Percentiles rank a stretch among this genome's conserved stretches.
phyloP scores from a whole-genome alignment of 1,284 basidiomycete species.

The Inonotus hispidus region DNA sequence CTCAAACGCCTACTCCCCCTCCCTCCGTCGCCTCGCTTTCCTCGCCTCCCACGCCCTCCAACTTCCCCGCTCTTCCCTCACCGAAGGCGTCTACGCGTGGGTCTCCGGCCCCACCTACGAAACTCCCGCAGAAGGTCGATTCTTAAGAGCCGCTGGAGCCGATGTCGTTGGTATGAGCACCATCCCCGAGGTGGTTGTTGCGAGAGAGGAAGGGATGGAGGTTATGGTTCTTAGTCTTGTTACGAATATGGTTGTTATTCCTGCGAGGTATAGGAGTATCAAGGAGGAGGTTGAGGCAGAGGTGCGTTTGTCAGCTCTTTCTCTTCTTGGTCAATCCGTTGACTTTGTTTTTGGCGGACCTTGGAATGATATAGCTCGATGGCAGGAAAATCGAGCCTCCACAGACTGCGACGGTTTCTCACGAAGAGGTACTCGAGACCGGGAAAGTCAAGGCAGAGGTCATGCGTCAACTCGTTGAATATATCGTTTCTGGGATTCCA shows the following conservation, averaged over 20 bases:
- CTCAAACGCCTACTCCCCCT: slow-evolving; percentile 71
- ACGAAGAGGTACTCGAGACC: slow-evolving; percentile 74
- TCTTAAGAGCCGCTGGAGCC: slow-evolving; percentile 65
- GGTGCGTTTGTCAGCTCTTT: slow-evolving; percentile 36
- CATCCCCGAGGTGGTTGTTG: slow-evolving; percentile 83
- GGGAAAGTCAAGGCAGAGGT: slow-evolving; percentile 65
- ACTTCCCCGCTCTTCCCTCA: slow-evolving; percentile 41
- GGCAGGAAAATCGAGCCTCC: slow-evolving; percentile 46
- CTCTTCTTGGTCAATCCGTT: slow-evolving; percentile 1
- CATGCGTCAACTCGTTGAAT: slow-evolving; percentile 62
- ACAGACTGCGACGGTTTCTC: slow-evolving; percentile 54
- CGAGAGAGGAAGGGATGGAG: slow-evolving; percentile 67
- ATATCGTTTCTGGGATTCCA: slow-evolving; percentile 36
- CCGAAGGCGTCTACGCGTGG: slow-evolving; percentile 82
- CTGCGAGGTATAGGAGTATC: slow-evolving; percentile 62
- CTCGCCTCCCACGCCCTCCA: slow-evolving; percentile 57
- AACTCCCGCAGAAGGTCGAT: slow-evolving; percentile 74
- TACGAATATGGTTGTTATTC: slow-evolving; percentile 78
- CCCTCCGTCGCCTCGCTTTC: slow-evolving; percentile 64
- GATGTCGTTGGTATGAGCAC: slow-evolving; percentile 90
- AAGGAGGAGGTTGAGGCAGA: slow-evolving; percentile 70
- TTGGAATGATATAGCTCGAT: slow-evolving; percentile 42
- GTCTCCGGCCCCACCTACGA: slow-evolving; percentile 84
- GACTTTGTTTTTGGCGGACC: slow-evolving; percentile 1
- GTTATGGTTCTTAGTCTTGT: slow-evolving; percentile 75